Conservation (phyloP, 768 basidiomycete species). For the Amanita polypyramis region DNA sequence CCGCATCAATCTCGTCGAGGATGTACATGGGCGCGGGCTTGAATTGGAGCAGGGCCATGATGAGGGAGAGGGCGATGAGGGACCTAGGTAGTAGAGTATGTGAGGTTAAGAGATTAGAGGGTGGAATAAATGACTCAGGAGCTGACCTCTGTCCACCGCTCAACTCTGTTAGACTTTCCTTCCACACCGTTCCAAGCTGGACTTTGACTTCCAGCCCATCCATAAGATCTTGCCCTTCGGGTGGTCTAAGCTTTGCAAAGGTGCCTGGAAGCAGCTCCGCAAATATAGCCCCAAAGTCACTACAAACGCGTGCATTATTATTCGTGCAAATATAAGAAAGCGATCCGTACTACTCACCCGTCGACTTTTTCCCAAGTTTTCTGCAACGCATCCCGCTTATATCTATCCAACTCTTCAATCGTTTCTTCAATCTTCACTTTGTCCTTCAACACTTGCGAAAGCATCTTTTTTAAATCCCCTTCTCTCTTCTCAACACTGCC, state of each 20-base stretch:
- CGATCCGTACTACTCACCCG: slow-evolving; percentile 43
- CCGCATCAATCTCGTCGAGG: slow-evolving; percentile 97
- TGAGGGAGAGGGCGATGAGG: slow-evolving; percentile 92
- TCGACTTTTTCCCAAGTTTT: slow-evolving; percentile 97
- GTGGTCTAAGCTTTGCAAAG: slow-evolving; percentile 89
- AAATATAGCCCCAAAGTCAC: slow-evolving; percentile 95
- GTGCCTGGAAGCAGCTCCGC: slow-evolving; percentile 93
- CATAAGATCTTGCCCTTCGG: slow-evolving; percentile 89
- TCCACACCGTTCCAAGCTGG: slow-evolving; percentile 90
- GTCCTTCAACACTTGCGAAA: slow-evolving; percentile 80
- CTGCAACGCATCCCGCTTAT: slow-evolving; percentile 87
- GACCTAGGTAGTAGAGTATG: slow-evolving; percentile 46
- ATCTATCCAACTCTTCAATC: slow-evolving; percentile 84
- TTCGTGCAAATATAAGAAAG: not conserved
- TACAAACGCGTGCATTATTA: slow-evolving; percentile 18
- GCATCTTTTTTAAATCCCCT: slow-evolving; percentile 74
- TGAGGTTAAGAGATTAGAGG: not conserved
- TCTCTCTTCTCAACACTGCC: slow-evolving; percentile 91
- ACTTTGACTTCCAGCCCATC: slow-evolving; percentile 98
- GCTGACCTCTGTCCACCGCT: slow-evolving; percentile 92
- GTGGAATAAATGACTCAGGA: not conserved
- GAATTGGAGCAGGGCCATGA: slow-evolving; percentile 99
- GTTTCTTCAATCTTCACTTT: slow-evolving; percentile 93
- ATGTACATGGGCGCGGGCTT: slow-evolving; percentile 99
- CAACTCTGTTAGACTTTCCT: slow-evolving; percentile 92